These are phyloP conservation scores for Xylariaceae sp. DNA, from an alignment of 2,329 filamentous ascomycete genomes.

Conservation along the genomic window DNA sequence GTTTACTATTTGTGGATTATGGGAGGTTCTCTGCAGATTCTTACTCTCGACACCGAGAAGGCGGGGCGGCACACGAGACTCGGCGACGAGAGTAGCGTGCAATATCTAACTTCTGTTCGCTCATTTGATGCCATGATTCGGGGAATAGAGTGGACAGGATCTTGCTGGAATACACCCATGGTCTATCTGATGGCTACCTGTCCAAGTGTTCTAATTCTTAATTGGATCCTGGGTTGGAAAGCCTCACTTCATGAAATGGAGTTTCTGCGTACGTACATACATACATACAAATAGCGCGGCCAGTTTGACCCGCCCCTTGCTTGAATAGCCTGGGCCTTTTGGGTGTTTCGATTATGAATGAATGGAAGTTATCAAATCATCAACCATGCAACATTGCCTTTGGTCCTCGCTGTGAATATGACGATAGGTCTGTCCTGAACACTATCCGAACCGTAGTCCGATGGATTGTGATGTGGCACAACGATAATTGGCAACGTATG, in stretches of 20 bases:
- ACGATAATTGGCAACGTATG: too few species aligned
- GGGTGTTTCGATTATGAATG: conserved; percentile 14
- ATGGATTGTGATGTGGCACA: not conserved
- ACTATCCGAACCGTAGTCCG: too few species aligned
- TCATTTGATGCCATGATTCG: conserved; percentile 8
- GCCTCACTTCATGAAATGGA: conserved; percentile 15
- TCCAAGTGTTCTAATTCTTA: not conserved
- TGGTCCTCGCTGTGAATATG: not conserved
- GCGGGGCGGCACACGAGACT: too few species aligned
- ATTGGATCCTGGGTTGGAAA: conserved; percentile 1
- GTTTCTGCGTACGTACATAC: conserved; percentile 11
- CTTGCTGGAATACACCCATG: not conserved
- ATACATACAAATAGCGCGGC: conserved; percentile 13
- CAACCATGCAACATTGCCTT: conserved; percentile 2
- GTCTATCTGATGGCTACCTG: conserved; percentile 17
- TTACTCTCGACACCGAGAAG: too few species aligned
- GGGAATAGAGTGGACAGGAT: not conserved
- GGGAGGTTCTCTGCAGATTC: too few species aligned
- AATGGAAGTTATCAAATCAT: conserved; percentile 10
- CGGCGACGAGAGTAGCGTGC: too few species aligned
- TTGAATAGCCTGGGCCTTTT: not conserved
- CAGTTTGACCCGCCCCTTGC: not conserved
- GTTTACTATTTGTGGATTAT: not conserved
- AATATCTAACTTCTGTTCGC: conserved; percentile 5
- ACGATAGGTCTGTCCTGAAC: too few species aligned